Base-by-base conservation (phyloP, 257 asterid species). In the Solanum virginianum region DNA sequence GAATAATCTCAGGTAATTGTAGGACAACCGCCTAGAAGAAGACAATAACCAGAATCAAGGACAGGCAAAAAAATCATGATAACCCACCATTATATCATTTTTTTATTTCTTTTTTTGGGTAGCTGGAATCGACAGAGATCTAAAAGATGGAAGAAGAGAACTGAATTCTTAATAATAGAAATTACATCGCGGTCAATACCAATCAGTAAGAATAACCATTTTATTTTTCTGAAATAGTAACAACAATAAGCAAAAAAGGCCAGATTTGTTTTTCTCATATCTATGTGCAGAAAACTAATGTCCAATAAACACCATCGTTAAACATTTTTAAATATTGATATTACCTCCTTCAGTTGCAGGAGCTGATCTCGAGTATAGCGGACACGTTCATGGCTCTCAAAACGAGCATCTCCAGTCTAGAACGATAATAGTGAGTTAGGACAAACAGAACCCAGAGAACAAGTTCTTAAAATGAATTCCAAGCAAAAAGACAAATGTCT, bases 271-370 rank as follows among this genome's bases (percentile, higher is more conserved):
- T 41, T 45, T 68, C 75, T 2, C 59, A 49, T 12, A 24, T 53
- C 55, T 51, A 43, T 83, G 39, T 18, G 43, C 51, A 68, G 43
- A 54, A 24, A 68, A 32, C 29, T 32, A 18, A 51, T 49, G 20
- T 4, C 36, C 82, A 51, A 77, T 77, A 77, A 83, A 32, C 22
- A 68, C 26, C 20, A 69, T 9, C 5, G 13, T 20, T 32, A 32
- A 68, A 60, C 55, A 51, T 32, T 68, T 17, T 83, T 6, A 9
- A 29, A 20, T 8, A 55, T 13, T 49, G 60, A 59, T 32, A 79
- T 17, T 89, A 97, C 99, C 99, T 92, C 98, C 88, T 94, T 93
- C 72, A 97, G 90, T 91, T 88, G 95, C 88, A 95, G 86, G 72
- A 97, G 93, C 88, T 83, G 91, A 83, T 97, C 98, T 86, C 95